phyloP scores from a whole-genome alignment of 2,329 filamentous ascomycete species.

The Colletotrichum sp. region DNA sequence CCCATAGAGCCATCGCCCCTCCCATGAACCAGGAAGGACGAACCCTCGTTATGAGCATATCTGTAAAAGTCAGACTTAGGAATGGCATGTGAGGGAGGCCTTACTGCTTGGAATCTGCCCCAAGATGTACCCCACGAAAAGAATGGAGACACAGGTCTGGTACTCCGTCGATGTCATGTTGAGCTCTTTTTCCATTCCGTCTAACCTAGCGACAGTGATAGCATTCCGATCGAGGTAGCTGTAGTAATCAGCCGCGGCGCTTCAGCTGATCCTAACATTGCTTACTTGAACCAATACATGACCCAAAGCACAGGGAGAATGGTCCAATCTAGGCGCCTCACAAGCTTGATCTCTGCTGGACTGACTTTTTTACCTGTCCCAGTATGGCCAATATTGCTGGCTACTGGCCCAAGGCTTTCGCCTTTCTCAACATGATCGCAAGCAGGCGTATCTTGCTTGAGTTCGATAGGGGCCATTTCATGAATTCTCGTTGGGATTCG shows the following conservation, averaged over 20 bases:
- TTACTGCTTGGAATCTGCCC: constrained; percentile 31
- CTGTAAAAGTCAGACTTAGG: background rate
- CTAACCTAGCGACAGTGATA: constrained; percentile 16
- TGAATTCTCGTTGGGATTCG: background rate
- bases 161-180: constrained; percentile 32
- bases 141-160: constrained; percentile 20
- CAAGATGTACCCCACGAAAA: constrained; percentile 34
- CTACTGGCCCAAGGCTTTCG: background rate
- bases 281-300: constrained; percentile 29
- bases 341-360: constrained; percentile 40
- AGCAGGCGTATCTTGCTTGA: background rate
- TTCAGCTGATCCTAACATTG: background rate
- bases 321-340: constrained; percentile 39
- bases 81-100: constrained; percentile 19
- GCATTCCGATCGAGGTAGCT: constrained; percentile 27
- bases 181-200: constrained; percentile 28
- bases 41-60: constrained; percentile 16
- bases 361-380: constrained; percentile 41
- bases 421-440: background rate
- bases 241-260: background rate
- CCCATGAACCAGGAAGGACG: constrained; percentile 10
- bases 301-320: constrained; percentile 37
- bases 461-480: background rate
- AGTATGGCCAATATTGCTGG: constrained; percentile 33
- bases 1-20: constrained; percentile 16